Base-by-base conservation (phyloP, 2,329 filamentous ascomycete genomes). In the Colletotrichum truncatum region DNA sequence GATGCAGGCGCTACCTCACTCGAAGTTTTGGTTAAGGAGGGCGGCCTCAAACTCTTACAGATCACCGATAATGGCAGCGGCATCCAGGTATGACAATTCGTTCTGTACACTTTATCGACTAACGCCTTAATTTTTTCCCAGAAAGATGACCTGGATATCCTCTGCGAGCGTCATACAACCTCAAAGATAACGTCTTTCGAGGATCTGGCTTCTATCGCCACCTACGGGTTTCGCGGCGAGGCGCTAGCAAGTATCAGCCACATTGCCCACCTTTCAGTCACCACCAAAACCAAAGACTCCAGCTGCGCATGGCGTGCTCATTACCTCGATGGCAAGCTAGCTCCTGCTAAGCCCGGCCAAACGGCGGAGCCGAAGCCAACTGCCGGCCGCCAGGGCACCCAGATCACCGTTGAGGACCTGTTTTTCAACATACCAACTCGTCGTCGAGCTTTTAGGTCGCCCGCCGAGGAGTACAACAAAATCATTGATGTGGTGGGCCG, bases 11-110 rank as follows among this genome's bases (percentile, higher is more conserved):
- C 96, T 3, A 98, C 96, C 0, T 89, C 91, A 2, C 82, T 99
- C 46, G 96, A 99, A 74, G 91, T 99, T 16, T 77, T 98, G 4
- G 92, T 97, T 72, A 98, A 97, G 77, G 96, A 99, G 48, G 96
- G 96, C 9, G 96, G 97, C 1, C 83, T 99, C 67, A 99, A 98
- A 77, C 82, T 98, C 39, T 85, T 99, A 14, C 97, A 99, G 74
- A 98, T 99, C 71, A 97, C 94, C 3, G 96, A 99, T 77, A 99
- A 99, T 77, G 96, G 96, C 14, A 92, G 94, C 76, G 96, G 96
- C 26, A 99, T 99, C 70, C 91, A 97, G 80, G 94, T 97, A 79
- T 74, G 36, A 8, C 9, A 18, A 21, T 10, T 2, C 10, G 2
- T 3, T 10, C 38, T 6, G 46, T 32, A 4, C 23, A 4, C 23